A percentile compares a stretch with the other conserved stretches of the same genome.
Conservation (phyloP, 2,329 filamentous ascomycete species). For the Fusarium scirpi region DNA sequence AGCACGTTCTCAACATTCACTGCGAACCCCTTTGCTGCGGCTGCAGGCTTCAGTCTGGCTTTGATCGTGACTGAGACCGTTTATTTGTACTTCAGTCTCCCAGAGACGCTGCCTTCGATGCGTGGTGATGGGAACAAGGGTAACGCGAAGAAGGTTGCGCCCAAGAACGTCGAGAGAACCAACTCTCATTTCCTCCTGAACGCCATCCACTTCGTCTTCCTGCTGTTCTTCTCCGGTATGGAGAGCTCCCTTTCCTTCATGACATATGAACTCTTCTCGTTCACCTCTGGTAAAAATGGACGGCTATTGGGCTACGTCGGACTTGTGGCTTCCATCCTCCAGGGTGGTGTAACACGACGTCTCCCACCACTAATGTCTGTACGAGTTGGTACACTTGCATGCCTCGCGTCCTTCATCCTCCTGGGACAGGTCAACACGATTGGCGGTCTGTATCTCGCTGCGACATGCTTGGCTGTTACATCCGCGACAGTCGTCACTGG, state of each 20-base stretch:
- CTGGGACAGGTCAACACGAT: constrained; percentile 78
- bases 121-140: constrained; percentile 50
- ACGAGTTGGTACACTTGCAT: constrained; percentile 81
- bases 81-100: constrained; percentile 86
- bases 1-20: constrained; percentile 81
- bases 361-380: constrained; percentile 85
- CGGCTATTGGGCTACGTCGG: constrained; percentile 91
- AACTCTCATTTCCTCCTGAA: constrained; percentile 90
- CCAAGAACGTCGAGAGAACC: constrained; percentile 65
- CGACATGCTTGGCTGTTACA: constrained; percentile 86
- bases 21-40: constrained; percentile 93
- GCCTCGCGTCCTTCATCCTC: constrained; percentile 82
- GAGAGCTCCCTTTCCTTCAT: constrained; percentile 98
- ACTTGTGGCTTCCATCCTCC: constrained; percentile 89
- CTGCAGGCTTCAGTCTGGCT: constrained; percentile 86
- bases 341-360: constrained; percentile 90
- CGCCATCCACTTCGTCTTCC: constrained; percentile 86
- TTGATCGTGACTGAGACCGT: constrained; percentile 88
- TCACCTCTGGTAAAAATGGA: constrained; percentile 83
- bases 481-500: constrained; percentile 96
- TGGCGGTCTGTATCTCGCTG: constrained; percentile 80
- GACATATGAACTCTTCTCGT: constrained; percentile 93
- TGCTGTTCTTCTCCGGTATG: constrained; percentile 98
- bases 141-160: constrained; percentile 26
- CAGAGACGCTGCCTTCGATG: constrained; percentile 82